Percentiles rank a stretch among this genome's conserved stretches.
Conservation (phyloP, 2,329 filamentous ascomycete genomes). For the Endocalyx cinctus region DNA sequence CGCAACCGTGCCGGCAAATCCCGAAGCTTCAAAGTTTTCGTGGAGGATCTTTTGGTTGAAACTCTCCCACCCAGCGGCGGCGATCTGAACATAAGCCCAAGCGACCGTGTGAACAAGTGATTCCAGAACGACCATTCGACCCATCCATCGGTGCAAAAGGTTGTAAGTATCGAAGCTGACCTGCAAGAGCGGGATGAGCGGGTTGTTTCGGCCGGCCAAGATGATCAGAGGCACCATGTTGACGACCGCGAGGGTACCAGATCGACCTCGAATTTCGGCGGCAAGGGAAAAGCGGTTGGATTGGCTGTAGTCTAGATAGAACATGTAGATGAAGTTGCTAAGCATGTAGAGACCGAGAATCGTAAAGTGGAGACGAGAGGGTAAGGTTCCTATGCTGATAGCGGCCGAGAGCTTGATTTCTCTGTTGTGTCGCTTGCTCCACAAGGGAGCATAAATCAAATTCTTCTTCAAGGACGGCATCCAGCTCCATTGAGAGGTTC, state of each 20-base stretch:
- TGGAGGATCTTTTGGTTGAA: conserved; percentile 49
- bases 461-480: conserved; percentile 60
- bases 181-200: conserved; percentile 72
- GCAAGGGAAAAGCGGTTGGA: conserved; percentile 59
- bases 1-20: conserved; percentile 55
- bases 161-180: conserved; percentile 98
- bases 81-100: conserved; percentile 70
- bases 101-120: conserved; percentile 64
- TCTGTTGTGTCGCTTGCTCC: conserved; percentile 62
- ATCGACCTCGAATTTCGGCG: conserved; percentile 80
- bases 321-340: conserved; percentile 61
- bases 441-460: conserved; percentile 59
- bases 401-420: conserved; percentile 60
- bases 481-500: conserved; percentile 51
- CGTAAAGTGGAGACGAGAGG: conserved; percentile 58
- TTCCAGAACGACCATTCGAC: conserved; percentile 67
- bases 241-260: conserved; percentile 75
- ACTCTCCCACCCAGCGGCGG: conserved; percentile 58
- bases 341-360: conserved; percentile 52
- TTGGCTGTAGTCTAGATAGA: conserved; percentile 55
- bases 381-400: conserved; percentile 54
- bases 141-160: conserved; percentile 79
- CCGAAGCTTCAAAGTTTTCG: conserved; percentile 62
- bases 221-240: conserved; percentile 92
- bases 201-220: conserved; percentile 89